These are phyloP conservation scores for Gastrolobium bilobum DNA, from an alignment of 306 rosid species.

Conservation along the genomic window DNA sequence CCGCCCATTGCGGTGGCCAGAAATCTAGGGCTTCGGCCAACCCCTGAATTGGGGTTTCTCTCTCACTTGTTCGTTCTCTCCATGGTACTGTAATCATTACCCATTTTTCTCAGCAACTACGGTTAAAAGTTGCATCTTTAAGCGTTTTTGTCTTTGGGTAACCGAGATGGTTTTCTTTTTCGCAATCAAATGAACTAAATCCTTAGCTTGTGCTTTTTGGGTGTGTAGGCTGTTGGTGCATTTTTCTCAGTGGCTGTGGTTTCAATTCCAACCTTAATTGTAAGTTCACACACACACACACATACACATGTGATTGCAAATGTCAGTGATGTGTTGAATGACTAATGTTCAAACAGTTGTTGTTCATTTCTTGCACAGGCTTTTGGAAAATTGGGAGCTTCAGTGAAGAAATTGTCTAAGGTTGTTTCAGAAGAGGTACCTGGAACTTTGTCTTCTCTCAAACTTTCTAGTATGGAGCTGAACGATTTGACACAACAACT, in stretches of 20 bases:
- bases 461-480: slow-evolving; percentile 68
- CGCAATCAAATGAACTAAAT: slow-evolving; percentile 21
- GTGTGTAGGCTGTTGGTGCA: slow-evolving; percentile 59
- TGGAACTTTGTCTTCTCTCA: slow-evolving; percentile 63
- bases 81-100: slow-evolving; percentile 37
- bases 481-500: slow-evolving; percentile 64
- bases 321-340: slow-evolving; percentile 5
- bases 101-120: neutral
- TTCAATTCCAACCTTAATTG: slow-evolving; percentile 63
- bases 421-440: slow-evolving; percentile 65
- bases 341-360: slow-evolving; percentile 3
- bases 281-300: slow-evolving; percentile 28
- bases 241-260: slow-evolving; percentile 57
- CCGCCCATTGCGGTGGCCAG: slow-evolving; percentile 28
- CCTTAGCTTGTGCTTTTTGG: neutral
- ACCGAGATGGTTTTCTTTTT: neutral
- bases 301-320: neutral
- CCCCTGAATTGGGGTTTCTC: slow-evolving; percentile 52
- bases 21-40: slow-evolving; percentile 47
- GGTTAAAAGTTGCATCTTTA: neutral
- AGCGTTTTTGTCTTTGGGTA: neutral
- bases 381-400: slow-evolving; percentile 61
- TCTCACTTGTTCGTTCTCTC: slow-evolving; percentile 54
- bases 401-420: slow-evolving; percentile 54
- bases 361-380: slow-evolving; percentile 53